Percentiles rank a stretch among this genome's conserved stretches.
Evolutionary conservation across 306 rosid genomes (phyloP).

Genomic region (Dryas octopetala): DNA sequence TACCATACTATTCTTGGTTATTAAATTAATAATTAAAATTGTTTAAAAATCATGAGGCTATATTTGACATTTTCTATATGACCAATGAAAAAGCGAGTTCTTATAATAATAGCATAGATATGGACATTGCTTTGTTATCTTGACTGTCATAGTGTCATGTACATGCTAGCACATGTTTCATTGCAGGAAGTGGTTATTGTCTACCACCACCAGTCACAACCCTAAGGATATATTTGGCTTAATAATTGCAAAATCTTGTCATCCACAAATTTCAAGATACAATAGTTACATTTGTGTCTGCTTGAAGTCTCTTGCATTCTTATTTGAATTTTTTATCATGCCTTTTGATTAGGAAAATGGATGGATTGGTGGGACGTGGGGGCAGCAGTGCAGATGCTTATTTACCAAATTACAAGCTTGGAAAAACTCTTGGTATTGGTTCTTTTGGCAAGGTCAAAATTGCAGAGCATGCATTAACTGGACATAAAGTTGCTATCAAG

Average conservation of each 20-base stretch:
- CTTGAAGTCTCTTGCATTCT: neutral
- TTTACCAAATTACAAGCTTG: constrained; percentile 78
- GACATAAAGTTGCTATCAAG: constrained; percentile 95
- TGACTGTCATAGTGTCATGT: neutral
- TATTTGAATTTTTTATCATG: neutral
- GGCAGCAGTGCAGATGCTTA: constrained; percentile 53
- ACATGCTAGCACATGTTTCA: neutral
- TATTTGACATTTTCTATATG: neutral
- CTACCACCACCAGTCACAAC: too few species aligned
- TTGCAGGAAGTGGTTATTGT: neutral
- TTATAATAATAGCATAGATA: neutral
- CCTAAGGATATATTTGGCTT: neutral
- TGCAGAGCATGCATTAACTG: constrained; percentile 83
- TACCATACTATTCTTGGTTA: neutral
- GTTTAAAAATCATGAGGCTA: neutral
- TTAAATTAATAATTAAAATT: neutral
- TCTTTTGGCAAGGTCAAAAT: constrained; percentile 88
- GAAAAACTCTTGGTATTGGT: constrained; percentile 95
- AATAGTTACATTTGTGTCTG: neutral
- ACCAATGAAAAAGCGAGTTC: too few species aligned
- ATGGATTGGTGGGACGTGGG: constrained; percentile 44
- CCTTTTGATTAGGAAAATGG: constrained; percentile 44
- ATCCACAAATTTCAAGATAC: neutral
- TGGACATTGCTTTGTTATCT: neutral
- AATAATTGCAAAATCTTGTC: neutral